phyloP scores from a whole-genome alignment of 768 basidiomycete genomes.

The Macrolepiota fuliginosa region DNA sequence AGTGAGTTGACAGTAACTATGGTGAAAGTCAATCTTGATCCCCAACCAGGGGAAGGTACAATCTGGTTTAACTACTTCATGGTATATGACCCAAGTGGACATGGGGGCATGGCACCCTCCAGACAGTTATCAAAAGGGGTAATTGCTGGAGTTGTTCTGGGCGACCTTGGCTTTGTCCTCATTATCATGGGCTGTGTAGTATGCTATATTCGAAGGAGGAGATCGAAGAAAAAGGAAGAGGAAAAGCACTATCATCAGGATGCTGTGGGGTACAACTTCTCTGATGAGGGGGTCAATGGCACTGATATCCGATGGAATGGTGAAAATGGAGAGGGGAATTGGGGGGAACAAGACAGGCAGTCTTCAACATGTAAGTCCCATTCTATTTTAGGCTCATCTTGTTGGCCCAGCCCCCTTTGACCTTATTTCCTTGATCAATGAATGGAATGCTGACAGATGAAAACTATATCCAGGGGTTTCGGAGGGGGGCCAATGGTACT shows the following conservation, averaged over 20 bases:
- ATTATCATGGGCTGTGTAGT: slow-evolving; percentile 17
- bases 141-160: slow-evolving; percentile 30
- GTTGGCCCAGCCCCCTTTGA: not conserved
- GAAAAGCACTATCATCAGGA: not conserved
- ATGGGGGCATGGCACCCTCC: not conserved
- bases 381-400: not conserved
- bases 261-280: too few species aligned
- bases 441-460: too few species aligned
- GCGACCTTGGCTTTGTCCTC: slow-evolving; percentile 21
- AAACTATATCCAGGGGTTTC: too few species aligned
- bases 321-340: not conserved
- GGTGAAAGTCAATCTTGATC: slow-evolving; percentile 25
- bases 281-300: not conserved
- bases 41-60: slow-evolving; percentile 31
- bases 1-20: slow-evolving; percentile 34
- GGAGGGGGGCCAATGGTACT: too few species aligned
- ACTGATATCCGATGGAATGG: not conserved
- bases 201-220: slow-evolving; percentile 20
- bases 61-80: slow-evolving; percentile 42
- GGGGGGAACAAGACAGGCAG: too few species aligned
- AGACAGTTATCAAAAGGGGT: slow-evolving; percentile 19
- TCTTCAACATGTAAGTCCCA: not conserved
- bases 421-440: not conserved
- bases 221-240: slow-evolving; percentile 3
- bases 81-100: slow-evolving; percentile 24